Evolutionary conservation across 768 basidiomycete species (phyloP).

Genomic region (Trametes punicea): DNA sequence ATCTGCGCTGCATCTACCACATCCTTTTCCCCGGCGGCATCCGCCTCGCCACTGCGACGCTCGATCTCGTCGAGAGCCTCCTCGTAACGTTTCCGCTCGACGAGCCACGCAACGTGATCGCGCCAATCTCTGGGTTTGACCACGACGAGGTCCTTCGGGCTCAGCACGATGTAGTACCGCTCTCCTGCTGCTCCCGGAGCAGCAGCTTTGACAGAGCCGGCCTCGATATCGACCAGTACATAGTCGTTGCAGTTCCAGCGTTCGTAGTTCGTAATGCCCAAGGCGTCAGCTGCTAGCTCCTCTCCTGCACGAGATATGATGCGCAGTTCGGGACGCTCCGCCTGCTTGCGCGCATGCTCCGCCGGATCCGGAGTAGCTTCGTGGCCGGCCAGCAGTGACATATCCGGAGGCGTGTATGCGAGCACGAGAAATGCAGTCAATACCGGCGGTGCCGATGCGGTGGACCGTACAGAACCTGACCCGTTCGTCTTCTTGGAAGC

Average conservation of each 20-base stretch:
- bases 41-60: slow-evolving; percentile 9
- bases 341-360: slow-evolving; percentile 76
- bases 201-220: slow-evolving; percentile 10
- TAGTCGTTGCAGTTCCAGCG: slow-evolving; percentile 94
- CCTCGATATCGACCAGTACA: slow-evolving; percentile 51
- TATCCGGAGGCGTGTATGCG: slow-evolving; percentile 81
- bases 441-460: slow-evolving; percentile 28
- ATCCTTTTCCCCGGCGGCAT: slow-evolving; percentile 26
- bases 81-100: slow-evolving; percentile 81
- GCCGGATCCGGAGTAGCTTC: slow-evolving; percentile 69
- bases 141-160: slow-evolving; percentile 82
- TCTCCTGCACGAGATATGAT: slow-evolving; percentile 89
- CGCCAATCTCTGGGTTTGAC: slow-evolving; percentile 84
- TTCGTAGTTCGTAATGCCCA: slow-evolving; percentile 75
- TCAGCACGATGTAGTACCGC: slow-evolving; percentile 76
- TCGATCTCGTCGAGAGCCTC: slow-evolving; percentile 50
- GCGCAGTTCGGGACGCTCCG: slow-evolving; percentile 91
- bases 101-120: slow-evolving; percentile 91
- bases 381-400: slow-evolving; percentile 47
- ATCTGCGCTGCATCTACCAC: slow-evolving; percentile 61
- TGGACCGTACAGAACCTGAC: slow-evolving; percentile 22
- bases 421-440: slow-evolving; percentile 81
- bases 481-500: slow-evolving; percentile 9
- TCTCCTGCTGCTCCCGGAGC: slow-evolving; percentile 13
- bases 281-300: slow-evolving; percentile 80